Evolutionary conservation across 2,329 filamentous ascomycete genomes (phyloP).

Genomic region (Blumeria graminis): DNA sequence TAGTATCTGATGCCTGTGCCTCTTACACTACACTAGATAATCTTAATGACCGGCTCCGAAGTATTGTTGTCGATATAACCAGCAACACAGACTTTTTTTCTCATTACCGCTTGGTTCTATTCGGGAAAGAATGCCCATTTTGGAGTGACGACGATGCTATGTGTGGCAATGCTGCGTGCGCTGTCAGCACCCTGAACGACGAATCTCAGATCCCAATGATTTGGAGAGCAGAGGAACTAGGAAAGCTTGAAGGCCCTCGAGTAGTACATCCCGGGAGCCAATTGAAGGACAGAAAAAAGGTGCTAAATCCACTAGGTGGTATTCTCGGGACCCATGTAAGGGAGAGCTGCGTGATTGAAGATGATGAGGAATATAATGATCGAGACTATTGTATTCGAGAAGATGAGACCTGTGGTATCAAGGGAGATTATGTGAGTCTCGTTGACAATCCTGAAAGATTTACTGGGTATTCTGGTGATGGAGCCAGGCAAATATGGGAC

Average conservation of each 20-base stretch:
- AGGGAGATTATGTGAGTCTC: constrained; percentile 91
- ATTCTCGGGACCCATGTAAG: constrained; percentile 65
- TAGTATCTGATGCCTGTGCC: constrained; percentile 82
- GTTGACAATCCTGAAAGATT: constrained; percentile 86
- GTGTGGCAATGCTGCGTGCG: constrained; percentile 92
- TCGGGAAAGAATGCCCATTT: constrained; percentile 84
- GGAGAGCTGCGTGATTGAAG: constrained; percentile 91
- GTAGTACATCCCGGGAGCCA: constrained; percentile 68
- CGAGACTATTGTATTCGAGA: constrained; percentile 92
- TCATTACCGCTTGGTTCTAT: constrained; percentile 87
- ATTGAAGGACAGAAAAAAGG: constrained; percentile 42
- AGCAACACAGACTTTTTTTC: constrained; percentile 90
- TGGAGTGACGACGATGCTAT: constrained; percentile 85
- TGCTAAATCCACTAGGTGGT: constrained; percentile 53
- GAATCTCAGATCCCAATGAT: constrained; percentile 81
- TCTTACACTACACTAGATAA: constrained; percentile 77
- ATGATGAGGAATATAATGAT: constrained; percentile 91
- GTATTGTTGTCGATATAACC: constrained; percentile 58
- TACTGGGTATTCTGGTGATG: constrained; percentile 72
- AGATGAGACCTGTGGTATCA: constrained; percentile 63
- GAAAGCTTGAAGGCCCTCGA: constrained; percentile 74
- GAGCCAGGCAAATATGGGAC: constrained; percentile 80
- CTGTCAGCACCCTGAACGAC: constrained; percentile 83
- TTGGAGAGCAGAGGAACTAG: constrained; percentile 79
- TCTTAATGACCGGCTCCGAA: constrained; percentile 55